These are phyloP conservation scores for Thalia dealbata DNA, from an alignment of 176 grass and related monocot genomes.

Conservation along the genomic window DNA sequence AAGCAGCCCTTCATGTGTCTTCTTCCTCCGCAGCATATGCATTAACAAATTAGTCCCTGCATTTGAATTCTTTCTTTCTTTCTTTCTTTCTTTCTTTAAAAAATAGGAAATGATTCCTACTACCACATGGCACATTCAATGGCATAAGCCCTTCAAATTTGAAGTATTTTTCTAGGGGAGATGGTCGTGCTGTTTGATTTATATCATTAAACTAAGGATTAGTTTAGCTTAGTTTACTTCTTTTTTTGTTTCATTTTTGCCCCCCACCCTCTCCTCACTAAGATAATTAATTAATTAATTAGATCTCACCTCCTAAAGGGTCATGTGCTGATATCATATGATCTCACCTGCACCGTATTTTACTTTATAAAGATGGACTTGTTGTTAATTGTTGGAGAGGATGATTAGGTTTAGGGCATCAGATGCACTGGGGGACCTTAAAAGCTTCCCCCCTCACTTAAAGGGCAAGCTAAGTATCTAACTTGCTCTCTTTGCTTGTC, in stretches of 20 bases:
- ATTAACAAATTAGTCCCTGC: background rate
- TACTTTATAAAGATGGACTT: background rate
- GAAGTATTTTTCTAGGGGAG: too few species aligned
- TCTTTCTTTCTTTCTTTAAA: background rate
- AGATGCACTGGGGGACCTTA: background rate
- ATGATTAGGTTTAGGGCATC: background rate
- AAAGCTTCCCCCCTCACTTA: background rate
- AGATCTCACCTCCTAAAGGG: background rate
- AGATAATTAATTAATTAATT: too few species aligned
- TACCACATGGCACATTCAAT: too few species aligned
- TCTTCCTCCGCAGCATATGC: background rate
- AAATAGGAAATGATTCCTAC: background rate
- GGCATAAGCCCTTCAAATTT: too few species aligned
- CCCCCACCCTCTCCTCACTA: too few species aligned
- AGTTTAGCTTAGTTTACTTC: too few species aligned
- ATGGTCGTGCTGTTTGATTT: too few species aligned
- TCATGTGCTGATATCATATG: background rate
- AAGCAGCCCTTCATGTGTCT: background rate
- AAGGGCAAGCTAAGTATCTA: background rate
- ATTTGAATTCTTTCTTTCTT: background rate
- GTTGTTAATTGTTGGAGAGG: background rate
- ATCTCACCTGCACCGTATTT: background rate
- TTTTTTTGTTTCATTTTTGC: too few species aligned
- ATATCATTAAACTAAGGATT: too few species aligned
- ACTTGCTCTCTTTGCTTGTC: background rate